Conservation (phyloP, 805 yeast species). For the Barnettozyma pratensis region DNA sequence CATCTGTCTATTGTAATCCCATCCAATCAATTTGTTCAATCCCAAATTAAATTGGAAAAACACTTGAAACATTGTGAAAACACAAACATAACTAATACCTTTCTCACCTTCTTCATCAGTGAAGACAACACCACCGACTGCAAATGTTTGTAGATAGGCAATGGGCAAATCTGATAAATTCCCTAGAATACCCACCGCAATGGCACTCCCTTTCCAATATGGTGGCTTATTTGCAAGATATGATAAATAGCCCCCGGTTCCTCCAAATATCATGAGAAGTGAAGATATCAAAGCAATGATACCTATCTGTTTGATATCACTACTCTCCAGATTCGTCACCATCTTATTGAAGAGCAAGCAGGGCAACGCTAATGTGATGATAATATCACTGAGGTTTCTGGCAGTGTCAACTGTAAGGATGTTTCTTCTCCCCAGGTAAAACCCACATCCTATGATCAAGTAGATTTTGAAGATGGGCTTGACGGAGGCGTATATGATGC, state of each 20-base stretch:
- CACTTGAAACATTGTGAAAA: constrained; percentile 61
- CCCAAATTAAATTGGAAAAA: constrained; percentile 72
- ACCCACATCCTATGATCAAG: constrained; percentile 66
- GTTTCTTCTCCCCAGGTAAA: constrained; percentile 49
- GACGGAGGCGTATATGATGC: constrained; percentile 51
- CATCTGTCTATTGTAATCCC: constrained; percentile 41
- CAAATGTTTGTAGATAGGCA: constrained; percentile 66
- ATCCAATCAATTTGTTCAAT: constrained; percentile 60
- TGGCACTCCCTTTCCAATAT: constrained; percentile 65
- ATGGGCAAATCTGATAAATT: constrained; percentile 76
- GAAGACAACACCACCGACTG: constrained; percentile 39
- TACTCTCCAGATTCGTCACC: constrained; percentile 52
- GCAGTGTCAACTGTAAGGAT: constrained; percentile 59
- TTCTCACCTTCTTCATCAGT: constrained; percentile 53
- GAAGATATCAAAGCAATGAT: constrained; percentile 51
- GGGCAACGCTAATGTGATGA: constrained; percentile 60
- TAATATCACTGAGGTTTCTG: constrained; percentile 57
- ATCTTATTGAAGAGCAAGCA: constrained; percentile 60
- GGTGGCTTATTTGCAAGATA: constrained; percentile 37
- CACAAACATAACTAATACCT: constrained; percentile 82
- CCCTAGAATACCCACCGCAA: constrained; percentile 67
- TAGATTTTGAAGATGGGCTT: constrained; percentile 76
- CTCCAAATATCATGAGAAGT: constrained; percentile 47
- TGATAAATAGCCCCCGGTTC: constrained; percentile 32
- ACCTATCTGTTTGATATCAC: constrained; percentile 66